Conservation (phyloP, 305 asterid genomes). For the Fraxinus latifolia region DNA sequence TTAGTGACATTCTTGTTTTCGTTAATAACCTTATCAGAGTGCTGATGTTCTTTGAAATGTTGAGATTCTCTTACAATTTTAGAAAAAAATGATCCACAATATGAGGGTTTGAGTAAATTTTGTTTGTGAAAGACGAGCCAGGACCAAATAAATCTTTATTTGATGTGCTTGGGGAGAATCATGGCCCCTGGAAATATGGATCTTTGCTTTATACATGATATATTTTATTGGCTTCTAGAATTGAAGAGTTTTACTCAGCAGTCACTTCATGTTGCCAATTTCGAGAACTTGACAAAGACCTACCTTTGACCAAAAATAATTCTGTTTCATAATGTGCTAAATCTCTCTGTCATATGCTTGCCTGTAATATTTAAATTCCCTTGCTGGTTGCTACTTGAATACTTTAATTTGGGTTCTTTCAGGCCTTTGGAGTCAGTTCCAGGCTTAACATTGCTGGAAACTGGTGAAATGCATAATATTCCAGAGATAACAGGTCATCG, state of each 20-base stretch:
- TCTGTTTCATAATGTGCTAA: not conserved
- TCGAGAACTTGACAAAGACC: constrained; percentile 8
- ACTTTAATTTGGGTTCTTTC: constrained; percentile 22
- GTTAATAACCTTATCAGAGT: constrained; percentile 12
- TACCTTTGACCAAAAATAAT: not conserved
- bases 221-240: constrained; percentile 9
- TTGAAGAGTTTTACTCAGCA: not conserved
- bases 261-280: constrained; percentile 17
- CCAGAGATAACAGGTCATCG: constrained; percentile 38
- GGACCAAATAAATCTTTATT: constrained; percentile 12
- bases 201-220: constrained; percentile 4
- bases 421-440: constrained; percentile 57
- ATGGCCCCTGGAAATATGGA: constrained; percentile 16
- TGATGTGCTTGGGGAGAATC: constrained; percentile 12
- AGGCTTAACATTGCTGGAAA: constrained; percentile 41
- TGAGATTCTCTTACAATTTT: constrained; percentile 1
- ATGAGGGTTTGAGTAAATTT: constrained; percentile 18
- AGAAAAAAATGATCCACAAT: constrained; percentile 9
- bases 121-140: constrained; percentile 7
- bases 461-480: constrained; percentile 32
- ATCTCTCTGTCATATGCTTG: not conserved
- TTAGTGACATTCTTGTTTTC: not conserved
- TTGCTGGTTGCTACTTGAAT: not conserved
- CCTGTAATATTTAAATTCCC: not conserved
- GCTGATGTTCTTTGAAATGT: not conserved